Conservation (phyloP, 257 asterid species). For the Paraleonurus japonicus region DNA sequence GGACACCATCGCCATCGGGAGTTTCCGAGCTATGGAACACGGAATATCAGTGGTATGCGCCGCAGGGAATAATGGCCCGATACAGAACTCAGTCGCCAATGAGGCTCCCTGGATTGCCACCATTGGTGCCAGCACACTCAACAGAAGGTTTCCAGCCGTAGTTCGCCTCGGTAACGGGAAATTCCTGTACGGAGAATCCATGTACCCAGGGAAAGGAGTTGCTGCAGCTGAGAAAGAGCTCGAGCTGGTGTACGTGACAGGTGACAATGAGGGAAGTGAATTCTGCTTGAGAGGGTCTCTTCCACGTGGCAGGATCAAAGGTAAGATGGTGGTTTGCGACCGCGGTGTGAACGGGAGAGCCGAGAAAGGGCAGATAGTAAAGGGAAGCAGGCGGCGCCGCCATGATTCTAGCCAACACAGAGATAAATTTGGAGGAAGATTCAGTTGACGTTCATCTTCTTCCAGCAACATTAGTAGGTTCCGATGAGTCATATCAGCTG, state of each 20-base stretch:
- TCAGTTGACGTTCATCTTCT: constrained; percentile 80
- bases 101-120: constrained; percentile 95
- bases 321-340: constrained; percentile 84
- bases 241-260: constrained; percentile 63
- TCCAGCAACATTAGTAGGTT: constrained; percentile 79
- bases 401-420: constrained; percentile 76
- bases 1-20: constrained; percentile 85
- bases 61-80: constrained; percentile 92
- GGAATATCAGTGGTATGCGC: constrained; percentile 83
- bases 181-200: constrained; percentile 68
- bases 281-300: constrained; percentile 79
- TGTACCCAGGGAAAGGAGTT: constrained; percentile 62
- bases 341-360: constrained; percentile 86
- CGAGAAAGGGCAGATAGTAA: constrained; percentile 84
- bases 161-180: constrained; percentile 67
- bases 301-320: constrained; percentile 47
- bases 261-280: constrained; percentile 56
- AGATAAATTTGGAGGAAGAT: constrained; percentile 74
- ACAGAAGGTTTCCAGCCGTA: constrained; percentile 71
- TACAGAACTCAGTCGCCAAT: constrained; percentile 70
- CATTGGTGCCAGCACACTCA: constrained; percentile 84
- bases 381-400: constrained; percentile 80
- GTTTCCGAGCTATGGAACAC: constrained; percentile 85
- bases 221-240: constrained; percentile 47
- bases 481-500: constrained; percentile 51